Evolutionary conservation across 352 stramenopile species (phyloP).

Genomic region (Globisporangium acanthophoron): DNA sequence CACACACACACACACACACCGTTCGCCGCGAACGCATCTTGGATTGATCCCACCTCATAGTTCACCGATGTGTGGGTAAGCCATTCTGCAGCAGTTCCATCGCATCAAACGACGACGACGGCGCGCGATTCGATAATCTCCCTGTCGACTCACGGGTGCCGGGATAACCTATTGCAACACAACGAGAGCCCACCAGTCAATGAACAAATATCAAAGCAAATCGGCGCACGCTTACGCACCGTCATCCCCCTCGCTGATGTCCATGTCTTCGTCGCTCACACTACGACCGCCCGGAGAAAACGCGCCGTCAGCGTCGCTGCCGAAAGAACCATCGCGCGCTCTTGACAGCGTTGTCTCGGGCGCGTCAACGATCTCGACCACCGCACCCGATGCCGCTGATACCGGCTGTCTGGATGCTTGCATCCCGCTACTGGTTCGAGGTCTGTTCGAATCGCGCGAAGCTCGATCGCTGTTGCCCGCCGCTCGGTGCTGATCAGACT

Average conservation of each 20-base stretch:
- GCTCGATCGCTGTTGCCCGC: neutral
- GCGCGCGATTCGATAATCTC: neutral
- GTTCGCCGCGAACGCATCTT: neutral
- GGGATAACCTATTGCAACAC: neutral
- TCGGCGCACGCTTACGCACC: constrained; percentile 2
- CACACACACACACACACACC: neutral
- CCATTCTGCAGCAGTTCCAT: constrained; percentile 3
- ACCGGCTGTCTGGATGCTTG: neutral
- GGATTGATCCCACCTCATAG: neutral
- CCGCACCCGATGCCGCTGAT: neutral
- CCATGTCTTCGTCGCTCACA: constrained; percentile 12
- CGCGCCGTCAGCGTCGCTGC: constrained; percentile 2
- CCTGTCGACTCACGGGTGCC: neutral
- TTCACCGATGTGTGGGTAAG: constrained; percentile 7
- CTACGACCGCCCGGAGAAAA: constrained; percentile 13
- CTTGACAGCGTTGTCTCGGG: constrained; percentile 7
- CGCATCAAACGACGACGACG: constrained; percentile 6
- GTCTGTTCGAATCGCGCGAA: too few relatives aligned
- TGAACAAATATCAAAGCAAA: neutral
- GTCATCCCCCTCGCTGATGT: constrained; percentile 11
- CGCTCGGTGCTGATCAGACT: neutral
- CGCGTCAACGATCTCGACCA: constrained; percentile 3
- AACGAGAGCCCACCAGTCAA: too few relatives aligned
- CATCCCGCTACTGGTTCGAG: too few relatives aligned
- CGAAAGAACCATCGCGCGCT: constrained; percentile 6